Conservation (phyloP, 2,329 filamentous ascomycete genomes). For the Aspergillus glaucus region DNA sequence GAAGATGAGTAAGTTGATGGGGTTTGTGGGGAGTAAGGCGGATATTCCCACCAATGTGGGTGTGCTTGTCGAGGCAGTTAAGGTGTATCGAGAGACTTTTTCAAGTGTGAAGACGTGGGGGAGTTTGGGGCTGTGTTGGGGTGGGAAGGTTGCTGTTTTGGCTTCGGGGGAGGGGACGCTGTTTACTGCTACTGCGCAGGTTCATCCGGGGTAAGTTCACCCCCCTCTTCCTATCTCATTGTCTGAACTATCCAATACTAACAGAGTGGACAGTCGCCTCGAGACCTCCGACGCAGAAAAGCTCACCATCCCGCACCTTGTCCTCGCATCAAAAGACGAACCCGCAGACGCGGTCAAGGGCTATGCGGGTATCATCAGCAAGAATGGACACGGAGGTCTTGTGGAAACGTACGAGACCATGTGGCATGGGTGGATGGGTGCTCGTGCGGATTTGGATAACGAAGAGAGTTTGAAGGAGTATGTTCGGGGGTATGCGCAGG, state of each 20-base stretch:
- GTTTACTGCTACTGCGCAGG: constrained; percentile 41
- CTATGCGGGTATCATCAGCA: constrained; percentile 47
- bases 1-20: constrained; percentile 53
- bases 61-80: constrained; percentile 27
- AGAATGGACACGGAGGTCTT: constrained; percentile 48
- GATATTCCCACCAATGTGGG: constrained; percentile 21
- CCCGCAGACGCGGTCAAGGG: constrained; percentile 45
- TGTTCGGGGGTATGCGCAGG: constrained; percentile 44
- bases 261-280: constrained; percentile 16
- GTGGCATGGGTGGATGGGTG: constrained; percentile 70
- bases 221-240: constrained; percentile 17
- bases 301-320: constrained; percentile 55
- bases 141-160: constrained; percentile 53
- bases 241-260: constrained; percentile 1
- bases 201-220: constrained; percentile 28
- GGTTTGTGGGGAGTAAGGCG: constrained; percentile 49
- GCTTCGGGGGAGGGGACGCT: constrained; percentile 47
- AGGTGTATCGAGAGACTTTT: constrained; percentile 48
- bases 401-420: constrained; percentile 62
- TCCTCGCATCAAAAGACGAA: constrained; percentile 64
- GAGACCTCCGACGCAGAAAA: constrained; percentile 55
- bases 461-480: constrained; percentile 53
- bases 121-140: constrained; percentile 65
- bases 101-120: constrained; percentile 54
- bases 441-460: constrained; percentile 54